A percentile compares a stretch with the other conserved stretches of the same genome.
These are phyloP conservation scores for Macadamia integrifolia DNA, from an alignment of 164 flowering plant species.

Conservation along the genomic window DNA sequence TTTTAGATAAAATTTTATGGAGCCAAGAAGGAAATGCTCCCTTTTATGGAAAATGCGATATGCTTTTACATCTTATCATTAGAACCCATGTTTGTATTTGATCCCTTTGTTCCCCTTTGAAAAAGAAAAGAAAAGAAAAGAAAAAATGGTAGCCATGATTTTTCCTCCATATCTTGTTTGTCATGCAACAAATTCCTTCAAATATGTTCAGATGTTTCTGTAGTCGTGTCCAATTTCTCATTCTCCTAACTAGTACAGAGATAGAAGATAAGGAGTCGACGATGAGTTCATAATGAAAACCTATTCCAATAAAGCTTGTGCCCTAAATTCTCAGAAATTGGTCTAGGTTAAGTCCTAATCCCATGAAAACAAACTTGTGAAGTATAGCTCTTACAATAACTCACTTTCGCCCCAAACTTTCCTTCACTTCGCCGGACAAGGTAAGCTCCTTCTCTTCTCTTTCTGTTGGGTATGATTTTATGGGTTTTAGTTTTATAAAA, in stretches of 20 bases:
- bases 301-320: not conserved
- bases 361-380: too few species aligned
- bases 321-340: too few species aligned
- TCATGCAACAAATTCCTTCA: constrained; percentile 23
- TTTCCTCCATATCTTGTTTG: constrained; percentile 29
- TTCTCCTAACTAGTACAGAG: not conserved
- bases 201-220: constrained; percentile 9
- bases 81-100: constrained; percentile 10
- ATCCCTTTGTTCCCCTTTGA: constrained; percentile 5
- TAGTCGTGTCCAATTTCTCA: not conserved
- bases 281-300: not conserved
- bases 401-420: too few species aligned
- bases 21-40: constrained; percentile 22
- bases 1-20: constrained; percentile 7
- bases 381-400: too few species aligned
- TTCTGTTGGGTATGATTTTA: too few species aligned
- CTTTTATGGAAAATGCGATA: constrained; percentile 42
- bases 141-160: constrained; percentile 28
- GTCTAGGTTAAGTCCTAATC: too few species aligned
- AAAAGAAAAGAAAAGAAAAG: not conserved
- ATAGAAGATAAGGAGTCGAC: not conserved
- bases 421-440: too few species aligned
- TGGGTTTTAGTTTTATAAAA: too few species aligned
- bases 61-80: constrained; percentile 30
- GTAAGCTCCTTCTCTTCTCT: too few species aligned